Conservation (phyloP, 345 rosid genomes). For the Moringa oleifera region DNA sequence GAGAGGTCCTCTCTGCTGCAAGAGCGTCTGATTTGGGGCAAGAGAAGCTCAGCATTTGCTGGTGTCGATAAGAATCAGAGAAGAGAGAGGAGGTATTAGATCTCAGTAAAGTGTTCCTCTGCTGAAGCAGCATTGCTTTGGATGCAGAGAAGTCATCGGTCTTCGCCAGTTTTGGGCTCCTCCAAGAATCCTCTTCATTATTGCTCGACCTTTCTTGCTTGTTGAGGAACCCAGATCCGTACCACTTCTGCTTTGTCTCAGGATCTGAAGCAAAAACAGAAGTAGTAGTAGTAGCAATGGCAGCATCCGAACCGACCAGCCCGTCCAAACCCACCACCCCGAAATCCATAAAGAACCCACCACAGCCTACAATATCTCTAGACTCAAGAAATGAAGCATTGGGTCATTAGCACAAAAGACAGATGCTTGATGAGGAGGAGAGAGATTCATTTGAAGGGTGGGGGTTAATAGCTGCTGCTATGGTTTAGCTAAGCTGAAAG, state of each 20-base stretch:
- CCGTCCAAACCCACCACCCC: constrained; percentile 47
- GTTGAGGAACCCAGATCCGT: constrained; percentile 58
- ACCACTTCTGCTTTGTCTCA: constrained; percentile 41
- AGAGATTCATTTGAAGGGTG: constrained; percentile 9
- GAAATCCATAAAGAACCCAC: constrained; percentile 38
- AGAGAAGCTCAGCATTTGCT: constrained; percentile 62
- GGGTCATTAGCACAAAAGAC: constrained; percentile 9
- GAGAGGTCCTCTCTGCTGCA: constrained; percentile 19
- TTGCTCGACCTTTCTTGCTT: constrained; percentile 44
- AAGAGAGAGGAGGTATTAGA: constrained; percentile 31
- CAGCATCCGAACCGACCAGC: constrained; percentile 34
- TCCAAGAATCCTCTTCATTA: constrained; percentile 39
- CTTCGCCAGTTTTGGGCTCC: constrained; percentile 44
- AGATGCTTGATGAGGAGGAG: constrained; percentile 7
- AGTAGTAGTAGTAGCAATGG: constrained; percentile 10
- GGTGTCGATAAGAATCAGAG: constrained; percentile 34
- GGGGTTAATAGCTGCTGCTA: not conserved
- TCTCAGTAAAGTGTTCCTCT: constrained; percentile 30
- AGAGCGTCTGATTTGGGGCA: constrained; percentile 43
- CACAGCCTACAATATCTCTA: constrained; percentile 15
- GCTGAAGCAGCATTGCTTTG: constrained; percentile 33
- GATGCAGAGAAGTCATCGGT: constrained; percentile 26
- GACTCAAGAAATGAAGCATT: constrained; percentile 14
- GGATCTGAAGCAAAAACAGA: constrained; percentile 43
- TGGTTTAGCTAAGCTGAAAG: constrained; percentile 13